Evolutionary conservation across 2,329 filamentous ascomycete species (phyloP), one percentile per base, ranked within the genome.

Genomic region (Fusarium transvaalense): DNA sequence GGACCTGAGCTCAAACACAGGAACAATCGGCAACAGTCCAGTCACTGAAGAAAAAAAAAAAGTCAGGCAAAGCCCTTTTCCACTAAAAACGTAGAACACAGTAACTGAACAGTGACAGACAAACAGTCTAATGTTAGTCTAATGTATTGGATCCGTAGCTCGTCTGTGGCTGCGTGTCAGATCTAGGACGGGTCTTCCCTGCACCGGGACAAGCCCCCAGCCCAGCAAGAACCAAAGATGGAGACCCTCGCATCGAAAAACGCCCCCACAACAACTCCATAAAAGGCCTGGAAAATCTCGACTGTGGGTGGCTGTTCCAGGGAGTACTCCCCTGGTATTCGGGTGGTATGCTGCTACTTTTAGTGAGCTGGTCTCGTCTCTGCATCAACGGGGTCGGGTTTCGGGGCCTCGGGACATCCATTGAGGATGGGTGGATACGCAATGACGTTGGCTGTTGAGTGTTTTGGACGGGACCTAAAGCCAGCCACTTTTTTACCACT

Each of bases 141-240:
- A 50, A 38, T 31, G 42, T 31, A 45, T 42, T 42, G 39, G 23
- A 42, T 31, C 27, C 42, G 42, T 45, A 45, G 42, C 34, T 25
- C 37, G 32, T 38, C 47, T 67, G 72, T 71, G 66, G 71, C 72
- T 68, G 68, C 72, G 72, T 75, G 72, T 74, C 72, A 74, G 72
- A 75, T 74, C 71, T 73, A 58, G 64, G 62, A 74, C 68, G 65
- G 71, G 68, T 66, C 69, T 71, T 70, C 71, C 71, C 71, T 74
- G 71, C 63, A 61, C 67, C 39, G 48, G 62, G 59, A 68, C 52
- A 72, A 64, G 62, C 53, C 60, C 48, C 53, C 56, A 25, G 23
- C 5, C 67, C 50, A 48, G 45, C 21, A 48, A 48, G 45, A 38
- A 50, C 50, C 46, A 56, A 59, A 62, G 56, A 65, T 54, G 61